Percentiles rank a stretch among this genome's conserved stretches.
phyloP scores from a whole-genome alignment of 2,329 filamentous ascomycete genomes.

The Diaporthe aspalathi region DNA sequence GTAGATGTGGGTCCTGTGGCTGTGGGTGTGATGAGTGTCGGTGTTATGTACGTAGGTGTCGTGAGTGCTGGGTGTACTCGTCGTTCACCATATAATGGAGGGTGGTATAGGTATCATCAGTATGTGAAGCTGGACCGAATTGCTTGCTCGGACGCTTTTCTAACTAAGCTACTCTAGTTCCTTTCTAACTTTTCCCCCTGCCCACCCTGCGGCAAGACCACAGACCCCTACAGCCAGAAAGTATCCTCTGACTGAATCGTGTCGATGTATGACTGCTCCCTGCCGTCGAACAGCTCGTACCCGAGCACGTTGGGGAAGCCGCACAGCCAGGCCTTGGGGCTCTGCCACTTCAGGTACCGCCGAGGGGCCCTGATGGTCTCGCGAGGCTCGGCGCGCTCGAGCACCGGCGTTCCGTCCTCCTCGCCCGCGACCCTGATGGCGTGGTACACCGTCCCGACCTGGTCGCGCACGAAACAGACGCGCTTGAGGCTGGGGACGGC shows the following conservation, averaged over 20 bases:
- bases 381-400: slow-evolving; percentile 20
- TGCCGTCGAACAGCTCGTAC: slow-evolving; percentile 18
- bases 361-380: slow-evolving; percentile 17
- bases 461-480: slow-evolving; percentile 37
- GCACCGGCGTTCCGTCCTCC: neutral
- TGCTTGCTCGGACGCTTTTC: neutral
- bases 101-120: neutral
- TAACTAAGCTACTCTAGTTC: neutral
- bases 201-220: neutral
- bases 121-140: neutral
- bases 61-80: neutral
- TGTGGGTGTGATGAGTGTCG: no score
- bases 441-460: slow-evolving; percentile 31
- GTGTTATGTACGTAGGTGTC: no score
- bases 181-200: neutral
- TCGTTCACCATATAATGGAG: neutral
- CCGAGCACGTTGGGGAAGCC: slow-evolving; percentile 35
- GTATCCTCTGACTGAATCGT: slow-evolving; percentile 2
- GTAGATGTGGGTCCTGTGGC: no score
- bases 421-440: slow-evolving; percentile 4
- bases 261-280: neutral
- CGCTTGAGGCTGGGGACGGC: slow-evolving; percentile 28
- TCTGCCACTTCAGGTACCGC: slow-evolving; percentile 21
- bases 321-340: slow-evolving; percentile 27
- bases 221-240: slow-evolving; percentile 24